Conservation (phyloP, 108 stramenopile species). For the Chaetoceros muelleri region DNA sequence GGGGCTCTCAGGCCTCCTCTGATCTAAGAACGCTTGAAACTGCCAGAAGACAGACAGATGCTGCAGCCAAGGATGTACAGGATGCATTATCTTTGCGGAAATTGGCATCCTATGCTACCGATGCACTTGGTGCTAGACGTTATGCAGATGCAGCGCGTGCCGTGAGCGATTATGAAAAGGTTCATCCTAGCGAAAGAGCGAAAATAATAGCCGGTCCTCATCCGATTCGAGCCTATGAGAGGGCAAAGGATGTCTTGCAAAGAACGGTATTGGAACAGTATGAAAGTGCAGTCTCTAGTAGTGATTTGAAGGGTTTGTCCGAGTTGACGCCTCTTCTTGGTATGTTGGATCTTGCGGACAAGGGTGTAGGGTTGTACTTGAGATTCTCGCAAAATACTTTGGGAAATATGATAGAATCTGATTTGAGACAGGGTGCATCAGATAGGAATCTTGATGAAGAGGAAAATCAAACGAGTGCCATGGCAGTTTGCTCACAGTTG, state of each 20-base stretch:
- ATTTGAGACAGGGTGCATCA: constrained; percentile 13
- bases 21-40: constrained; percentile 66
- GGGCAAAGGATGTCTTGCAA: constrained; percentile 26
- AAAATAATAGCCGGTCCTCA: neutral
- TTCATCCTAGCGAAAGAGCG: neutral
- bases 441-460: neutral
- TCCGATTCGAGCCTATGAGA: neutral
- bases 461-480: constrained; percentile 1
- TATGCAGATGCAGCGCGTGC: constrained; percentile 44
- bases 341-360: constrained; percentile 56
- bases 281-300: constrained; percentile 40
- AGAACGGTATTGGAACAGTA: constrained; percentile 43
- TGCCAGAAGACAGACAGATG: constrained; percentile 50
- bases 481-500: constrained; percentile 42
- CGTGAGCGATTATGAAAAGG: constrained; percentile 35
- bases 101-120: constrained; percentile 26
- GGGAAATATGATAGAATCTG: constrained; percentile 19
- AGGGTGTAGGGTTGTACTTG: constrained; percentile 61
- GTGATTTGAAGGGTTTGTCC: constrained; percentile 39
- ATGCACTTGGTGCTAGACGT: constrained; percentile 35
- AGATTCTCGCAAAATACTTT: constrained; percentile 32
- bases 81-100: constrained; percentile 47
- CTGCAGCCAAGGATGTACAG: constrained; percentile 47
- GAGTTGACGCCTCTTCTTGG: constrained; percentile 59
- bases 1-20: constrained; percentile 65